Evolutionary conservation across 2,329 filamentous ascomycete species (phyloP), one percentile per base, ranked within the genome.

Genomic region (Fusarium palustre): DNA sequence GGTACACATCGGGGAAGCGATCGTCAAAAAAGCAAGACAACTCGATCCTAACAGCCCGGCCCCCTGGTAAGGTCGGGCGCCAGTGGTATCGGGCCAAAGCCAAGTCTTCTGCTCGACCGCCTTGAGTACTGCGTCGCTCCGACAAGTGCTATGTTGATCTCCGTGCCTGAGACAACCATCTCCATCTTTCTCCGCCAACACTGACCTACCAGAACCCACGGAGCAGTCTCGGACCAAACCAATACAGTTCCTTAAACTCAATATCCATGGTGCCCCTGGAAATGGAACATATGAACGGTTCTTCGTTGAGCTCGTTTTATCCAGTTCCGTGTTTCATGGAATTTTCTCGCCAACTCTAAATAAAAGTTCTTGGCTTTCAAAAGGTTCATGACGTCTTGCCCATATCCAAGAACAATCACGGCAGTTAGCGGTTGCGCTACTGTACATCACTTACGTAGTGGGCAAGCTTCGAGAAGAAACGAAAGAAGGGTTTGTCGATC

Each of bases 1-100:
- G 66, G 66, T 57, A 55, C 66, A 46, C 50, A 54, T 65, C 62
- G 25, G 52, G 52, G 62, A 69, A 25, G 55, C 34, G 66, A 69
- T 69, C 62, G 62, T 55, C 66, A 15, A 53, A 67, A 30, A 55
- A 52, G 42, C 33, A 55, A 55, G 53, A 52, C 59, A 48, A 31
- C 53, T 22, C 65, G 58, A 66, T 66, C 50, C 68, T 65, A 70
- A 66, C 57, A 59, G 54, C 55, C 60, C 64, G 50, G 58, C 54
- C 60, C 66, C 62, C 67, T 59, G 71, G 66, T 70, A 69, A 64
- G 60, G 67, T 68, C 47, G 66, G 67, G 67, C 71, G 71, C 69
- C 72, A 72, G 71, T 65, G 69, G 69, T 62, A 64, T 72, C 59
- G 66, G 69, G 56, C 59, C 63, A 71, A 71, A 70, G 71, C 71